Percentiles rank a stretch among this genome's conserved stretches.
Conservation (phyloP, 106 monocot genomes). For the Acorus gramineus region DNA sequence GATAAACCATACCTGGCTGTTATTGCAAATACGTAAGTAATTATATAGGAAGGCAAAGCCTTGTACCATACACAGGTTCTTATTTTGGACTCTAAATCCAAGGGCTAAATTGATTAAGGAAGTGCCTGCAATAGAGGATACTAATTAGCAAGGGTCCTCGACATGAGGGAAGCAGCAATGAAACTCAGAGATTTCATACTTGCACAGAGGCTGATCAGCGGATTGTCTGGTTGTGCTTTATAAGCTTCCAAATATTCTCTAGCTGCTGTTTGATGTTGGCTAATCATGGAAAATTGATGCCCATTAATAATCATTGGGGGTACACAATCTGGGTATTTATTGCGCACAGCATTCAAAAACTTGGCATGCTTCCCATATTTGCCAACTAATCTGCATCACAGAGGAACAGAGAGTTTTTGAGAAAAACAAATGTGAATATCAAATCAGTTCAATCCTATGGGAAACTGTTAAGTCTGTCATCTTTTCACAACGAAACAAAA, state of each 20-base stretch:
- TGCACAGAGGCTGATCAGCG: conserved; percentile 79
- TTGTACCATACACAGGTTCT: conserved; percentile 68
- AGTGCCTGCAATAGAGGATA: conserved; percentile 42
- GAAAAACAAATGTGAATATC: not conserved
- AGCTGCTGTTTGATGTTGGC: conserved; percentile 84
- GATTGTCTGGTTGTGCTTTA: conserved; percentile 76
- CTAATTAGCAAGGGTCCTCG: not conserved
- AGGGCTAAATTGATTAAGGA: conserved; percentile 85
- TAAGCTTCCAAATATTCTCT: conserved; percentile 80
- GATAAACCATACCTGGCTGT: conserved; percentile 58
- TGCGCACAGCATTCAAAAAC: conserved; percentile 40
- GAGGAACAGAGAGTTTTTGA: not conserved
- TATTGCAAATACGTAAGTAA: conserved; percentile 59
- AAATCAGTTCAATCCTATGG: not conserved
- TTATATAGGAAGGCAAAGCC: conserved; percentile 76
- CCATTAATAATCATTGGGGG: conserved; percentile 72
- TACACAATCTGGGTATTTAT: conserved; percentile 35
- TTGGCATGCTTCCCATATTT: conserved; percentile 55
- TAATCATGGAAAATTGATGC: conserved; percentile 64
- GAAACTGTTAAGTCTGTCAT: not conserved
- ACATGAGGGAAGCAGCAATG: not conserved
- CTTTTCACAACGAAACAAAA: not conserved
- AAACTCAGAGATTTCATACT: conserved; percentile 29
- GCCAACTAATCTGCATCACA: conserved; percentile 42
- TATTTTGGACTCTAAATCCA: conserved; percentile 83